Conservation (phyloP, 805 yeast genomes). For the Dipodascus albidus region DNA sequence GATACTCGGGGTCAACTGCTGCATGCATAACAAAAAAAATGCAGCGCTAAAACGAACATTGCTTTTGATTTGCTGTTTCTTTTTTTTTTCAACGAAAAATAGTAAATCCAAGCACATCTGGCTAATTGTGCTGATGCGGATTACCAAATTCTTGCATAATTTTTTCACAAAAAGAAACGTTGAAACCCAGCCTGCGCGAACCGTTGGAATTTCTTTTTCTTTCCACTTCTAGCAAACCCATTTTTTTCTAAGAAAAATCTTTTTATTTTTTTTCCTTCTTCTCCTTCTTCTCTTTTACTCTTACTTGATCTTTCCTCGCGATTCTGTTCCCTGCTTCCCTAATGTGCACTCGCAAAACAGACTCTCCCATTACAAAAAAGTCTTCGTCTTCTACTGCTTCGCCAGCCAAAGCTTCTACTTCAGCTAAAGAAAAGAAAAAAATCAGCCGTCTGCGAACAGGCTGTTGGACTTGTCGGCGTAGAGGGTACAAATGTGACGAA, state of each 20-base stretch:
- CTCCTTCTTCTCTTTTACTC: neutral
- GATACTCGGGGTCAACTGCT: neutral
- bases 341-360: neutral
- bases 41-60: neutral
- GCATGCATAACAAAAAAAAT: no score
- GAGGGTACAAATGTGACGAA: conserved; percentile 19
- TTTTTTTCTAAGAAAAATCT: neutral
- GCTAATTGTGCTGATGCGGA: neutral
- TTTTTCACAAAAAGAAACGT: neutral
- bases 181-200: neutral
- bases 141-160: neutral
- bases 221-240: neutral
- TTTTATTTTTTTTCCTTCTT: neutral
- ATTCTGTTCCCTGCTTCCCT: neutral
- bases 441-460: conserved; percentile 14
- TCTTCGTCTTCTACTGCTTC: neutral
- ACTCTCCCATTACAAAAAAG: neutral
- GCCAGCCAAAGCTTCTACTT: neutral
- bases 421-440: conserved; percentile 10
- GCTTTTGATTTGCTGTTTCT: no score
- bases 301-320: neutral
- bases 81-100: no score
- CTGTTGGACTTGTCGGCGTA: conserved; percentile 19
- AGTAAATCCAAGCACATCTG: neutral
- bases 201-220: neutral